Percentiles rank a stretch among this genome's conserved stretches.
Evolutionary conservation across 495 filamentous ascomycete genomes (phyloP).

Genomic region (Thermochaetoides thermophila): DNA sequence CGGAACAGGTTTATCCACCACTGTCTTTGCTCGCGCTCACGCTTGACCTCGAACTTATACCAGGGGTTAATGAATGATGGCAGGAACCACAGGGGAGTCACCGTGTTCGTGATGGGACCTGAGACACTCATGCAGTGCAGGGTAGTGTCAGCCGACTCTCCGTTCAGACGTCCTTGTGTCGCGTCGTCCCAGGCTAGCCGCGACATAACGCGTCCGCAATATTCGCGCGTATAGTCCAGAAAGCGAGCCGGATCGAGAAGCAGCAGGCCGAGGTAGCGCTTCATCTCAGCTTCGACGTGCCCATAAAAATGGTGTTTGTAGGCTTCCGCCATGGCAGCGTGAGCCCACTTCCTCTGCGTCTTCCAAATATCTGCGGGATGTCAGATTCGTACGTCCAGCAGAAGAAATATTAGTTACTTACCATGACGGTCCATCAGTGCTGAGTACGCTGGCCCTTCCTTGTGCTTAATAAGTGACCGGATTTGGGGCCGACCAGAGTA

Average conservation of each 20-base stretch:
- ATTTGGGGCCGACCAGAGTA: slow-evolving; percentile 39
- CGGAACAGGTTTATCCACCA: slow-evolving; percentile 32
- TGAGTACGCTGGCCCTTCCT: slow-evolving; percentile 30
- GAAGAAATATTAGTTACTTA: slow-evolving; percentile 9
- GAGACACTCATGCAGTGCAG: slow-evolving; percentile 35
- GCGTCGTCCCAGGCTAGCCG: slow-evolving; percentile 33
- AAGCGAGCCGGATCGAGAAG: slow-evolving; percentile 32
- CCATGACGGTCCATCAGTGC: slow-evolving; percentile 35
- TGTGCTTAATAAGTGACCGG: slow-evolving; percentile 31
- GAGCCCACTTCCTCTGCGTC: slow-evolving; percentile 31
- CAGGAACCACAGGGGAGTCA: slow-evolving; percentile 30
- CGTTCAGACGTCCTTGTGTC: slow-evolving; percentile 27
- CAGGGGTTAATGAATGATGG: slow-evolving; percentile 28
- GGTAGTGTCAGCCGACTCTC: slow-evolving; percentile 29
- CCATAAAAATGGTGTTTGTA: slow-evolving; percentile 34
- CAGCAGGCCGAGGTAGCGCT: slow-evolving; percentile 26
- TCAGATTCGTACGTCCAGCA: not conserved
- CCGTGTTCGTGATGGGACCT: slow-evolving; percentile 32
- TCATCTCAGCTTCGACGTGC: slow-evolving; percentile 31
- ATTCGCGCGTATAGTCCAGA: slow-evolving; percentile 29
- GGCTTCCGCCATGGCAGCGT: slow-evolving; percentile 33
- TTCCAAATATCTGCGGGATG: slow-evolving; percentile 26
- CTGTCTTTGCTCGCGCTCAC: slow-evolving; percentile 24
- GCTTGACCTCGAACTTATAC: slow-evolving; percentile 28
- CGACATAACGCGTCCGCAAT: slow-evolving; percentile 33